These are phyloP conservation scores for Metschnikowia santaceciliae DNA, from an alignment of 805 yeast species.

Conservation along the genomic window DNA sequence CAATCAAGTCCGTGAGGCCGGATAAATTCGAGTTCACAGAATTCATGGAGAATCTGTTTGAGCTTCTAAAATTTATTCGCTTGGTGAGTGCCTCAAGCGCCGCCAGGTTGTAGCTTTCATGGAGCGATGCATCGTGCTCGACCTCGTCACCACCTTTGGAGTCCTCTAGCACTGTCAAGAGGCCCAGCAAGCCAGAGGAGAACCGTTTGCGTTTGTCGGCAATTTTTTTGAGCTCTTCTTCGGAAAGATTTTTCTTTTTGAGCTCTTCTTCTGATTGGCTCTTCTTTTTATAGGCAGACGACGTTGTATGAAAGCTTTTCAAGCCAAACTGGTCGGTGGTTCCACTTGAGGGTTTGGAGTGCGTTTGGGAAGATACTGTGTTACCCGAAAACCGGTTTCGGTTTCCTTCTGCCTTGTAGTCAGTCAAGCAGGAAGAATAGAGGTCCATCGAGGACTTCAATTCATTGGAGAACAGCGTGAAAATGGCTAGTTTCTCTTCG, in stretches of 20 bases:
- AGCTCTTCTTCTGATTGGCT: slow-evolving; percentile 15
- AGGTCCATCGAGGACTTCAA: slow-evolving; percentile 26
- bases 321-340: slow-evolving; percentile 16
- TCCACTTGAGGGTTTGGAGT: slow-evolving; percentile 20
- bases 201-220: slow-evolving; percentile 23
- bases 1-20: slow-evolving; percentile 46
- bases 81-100: slow-evolving; percentile 36
- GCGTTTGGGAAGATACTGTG: slow-evolving; percentile 15
- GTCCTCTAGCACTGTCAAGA: slow-evolving; percentile 39
- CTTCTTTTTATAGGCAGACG: slow-evolving; percentile 23
- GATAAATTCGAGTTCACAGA: slow-evolving; percentile 46
- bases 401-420: slow-evolving; percentile 19
- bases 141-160: slow-evolving; percentile 5
- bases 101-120: slow-evolving; percentile 32
- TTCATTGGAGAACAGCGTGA: slow-evolving; percentile 34
- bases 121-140: slow-evolving; percentile 2
- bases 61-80: slow-evolving; percentile 17
- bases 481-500: slow-evolving; percentile 35
- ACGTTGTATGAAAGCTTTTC: slow-evolving; percentile 33
- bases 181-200: slow-evolving; percentile 37
- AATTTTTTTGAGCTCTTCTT: background rate
- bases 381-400: slow-evolving; percentile 1
- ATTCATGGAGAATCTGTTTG: slow-evolving; percentile 53
- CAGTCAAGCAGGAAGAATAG: slow-evolving; percentile 27
- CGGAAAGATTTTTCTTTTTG: slow-evolving; percentile 24